Base-by-base conservation (phyloP, 2,329 filamentous ascomycete genomes). In the Chaetomium globosum region DNA sequence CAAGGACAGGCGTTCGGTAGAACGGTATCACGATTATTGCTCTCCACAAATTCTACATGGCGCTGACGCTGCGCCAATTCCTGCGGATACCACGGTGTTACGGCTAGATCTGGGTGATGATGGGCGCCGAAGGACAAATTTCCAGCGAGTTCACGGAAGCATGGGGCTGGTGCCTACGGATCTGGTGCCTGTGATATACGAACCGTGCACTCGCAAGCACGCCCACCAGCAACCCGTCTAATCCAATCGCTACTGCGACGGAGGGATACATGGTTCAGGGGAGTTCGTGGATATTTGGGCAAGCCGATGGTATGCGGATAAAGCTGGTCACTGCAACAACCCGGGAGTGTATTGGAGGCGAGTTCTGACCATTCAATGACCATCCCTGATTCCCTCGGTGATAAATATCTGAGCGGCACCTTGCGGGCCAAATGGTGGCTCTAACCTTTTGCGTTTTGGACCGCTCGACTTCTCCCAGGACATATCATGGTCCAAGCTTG, bases 1-100 rank as follows among this genome's bases (percentile, higher is more conserved):
- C 68, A 68, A 61, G 67, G 68, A 68, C 68, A 68, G 71, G 71
- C 69, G 70, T 71, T 72, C 70, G 71, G 71, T 72, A 72, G 71
- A 72, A 69, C 71, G 71, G 68, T 68, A 70, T 72, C 71, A 65
- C 68, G 69, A 71, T 69, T 68, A 69, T 68, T 71, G 66, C 67
- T 66, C 66, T 67, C 70, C 67, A 67, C 64, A 68, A 70, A 72
- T 66, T 70, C 67, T 69, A 70, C 67, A 70, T 55, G 66, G 68
- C 68, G 70, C 68, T 65, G 66, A 62, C 65, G 67, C 65, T 67
- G 66, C 68, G 67, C 68, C 61, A 56, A 54, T 66, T 71, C 51
- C 69, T 66, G 57, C 68, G 67, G 63, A 58, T 65, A 63, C 48
- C 55, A 65, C 43, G 61, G 59, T 69, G 53, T 54, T 60, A 55